A percentile compares a stretch with the other conserved stretches of the same genome.
phyloP scores from a whole-genome alignment of 1,139 yeast species.

The Scheffersomyces quercinus region DNA sequence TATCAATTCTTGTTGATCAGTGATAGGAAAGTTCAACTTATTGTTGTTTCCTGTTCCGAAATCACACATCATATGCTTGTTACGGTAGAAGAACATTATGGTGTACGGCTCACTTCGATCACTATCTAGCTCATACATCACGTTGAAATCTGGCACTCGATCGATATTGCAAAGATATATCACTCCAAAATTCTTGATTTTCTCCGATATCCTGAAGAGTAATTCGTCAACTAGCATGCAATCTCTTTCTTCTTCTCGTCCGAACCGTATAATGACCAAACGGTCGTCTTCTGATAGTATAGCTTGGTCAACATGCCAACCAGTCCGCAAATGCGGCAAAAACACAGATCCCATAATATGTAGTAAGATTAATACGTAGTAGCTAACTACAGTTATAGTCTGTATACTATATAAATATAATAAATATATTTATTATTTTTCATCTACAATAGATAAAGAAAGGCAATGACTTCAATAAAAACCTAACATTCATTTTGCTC shows the following conservation, averaged over 20 bases:
- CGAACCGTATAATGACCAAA: slow-evolving; percentile 85
- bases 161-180: slow-evolving; percentile 86
- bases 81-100: slow-evolving; percentile 88
- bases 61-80: slow-evolving; percentile 98
- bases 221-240: slow-evolving; percentile 93
- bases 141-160: slow-evolving; percentile 87
- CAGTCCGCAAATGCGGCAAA: slow-evolving; percentile 82
- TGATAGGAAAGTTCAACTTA: slow-evolving; percentile 77
- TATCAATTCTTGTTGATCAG: slow-evolving; percentile 84
- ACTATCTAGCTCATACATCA: slow-evolving; percentile 89
- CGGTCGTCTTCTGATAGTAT: slow-evolving; percentile 82
- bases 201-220: slow-evolving; percentile 75
- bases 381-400: too few species aligned
- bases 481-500: too few species aligned
- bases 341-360: slow-evolving; percentile 76
- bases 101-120: slow-evolving; percentile 57
- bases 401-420: too few species aligned
- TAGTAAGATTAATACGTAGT: too few species aligned
- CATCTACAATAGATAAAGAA: too few species aligned
- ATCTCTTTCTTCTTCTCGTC: slow-evolving; percentile 71
- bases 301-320: slow-evolving; percentile 97
- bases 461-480: too few species aligned
- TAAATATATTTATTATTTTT: too few species aligned
- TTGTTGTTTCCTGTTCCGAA: slow-evolving; percentile 98
- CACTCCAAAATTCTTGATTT: slow-evolving; percentile 84